Evolutionary conservation across 179 eudicot species (phyloP).

Genomic region (Beta corolliflora): DNA sequence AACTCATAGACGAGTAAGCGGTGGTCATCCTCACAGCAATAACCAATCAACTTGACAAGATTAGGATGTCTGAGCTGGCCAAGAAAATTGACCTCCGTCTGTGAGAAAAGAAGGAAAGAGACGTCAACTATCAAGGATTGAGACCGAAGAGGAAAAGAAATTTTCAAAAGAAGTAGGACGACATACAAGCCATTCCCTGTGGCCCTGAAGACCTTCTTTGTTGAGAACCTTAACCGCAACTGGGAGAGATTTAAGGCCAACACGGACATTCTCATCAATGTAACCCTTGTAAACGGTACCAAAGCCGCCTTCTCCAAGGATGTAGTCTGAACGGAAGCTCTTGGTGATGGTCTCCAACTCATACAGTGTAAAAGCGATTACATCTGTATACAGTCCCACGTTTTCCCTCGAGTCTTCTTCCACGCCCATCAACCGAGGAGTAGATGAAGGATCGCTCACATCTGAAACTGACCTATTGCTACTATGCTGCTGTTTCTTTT

Average conservation of each 20-base stretch:
- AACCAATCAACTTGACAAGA: constrained; percentile 80
- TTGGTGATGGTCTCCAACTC: constrained; percentile 83
- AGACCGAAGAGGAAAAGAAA: neutral
- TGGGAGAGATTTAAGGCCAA: constrained; percentile 80
- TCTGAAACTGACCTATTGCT: constrained; percentile 50
- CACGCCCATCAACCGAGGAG: constrained; percentile 40
- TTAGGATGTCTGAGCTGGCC: constrained; percentile 82
- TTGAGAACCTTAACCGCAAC: constrained; percentile 85
- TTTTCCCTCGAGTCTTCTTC: constrained; percentile 67
- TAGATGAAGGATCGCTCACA: constrained; percentile 62
- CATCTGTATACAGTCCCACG: constrained; percentile 64
- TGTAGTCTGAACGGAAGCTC: constrained; percentile 80
- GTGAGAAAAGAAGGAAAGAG: constrained; percentile 7
- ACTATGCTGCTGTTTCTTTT: constrained; percentile 25
- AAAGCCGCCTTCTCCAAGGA: constrained; percentile 79
- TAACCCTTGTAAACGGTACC: constrained; percentile 86
- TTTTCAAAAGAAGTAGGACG: neutral
- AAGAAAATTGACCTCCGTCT: constrained; percentile 81
- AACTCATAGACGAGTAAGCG: constrained; percentile 77
- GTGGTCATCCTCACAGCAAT: constrained; percentile 86
- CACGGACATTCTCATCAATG: constrained; percentile 77
- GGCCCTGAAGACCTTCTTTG: constrained; percentile 83
- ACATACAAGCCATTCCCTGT: constrained; percentile 80
- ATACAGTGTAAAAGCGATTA: constrained; percentile 67
- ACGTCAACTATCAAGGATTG: neutral